These are phyloP conservation scores for Cyberlindnera bimundalis DNA, from an alignment of 805 yeast genomes.

Conservation along the genomic window DNA sequence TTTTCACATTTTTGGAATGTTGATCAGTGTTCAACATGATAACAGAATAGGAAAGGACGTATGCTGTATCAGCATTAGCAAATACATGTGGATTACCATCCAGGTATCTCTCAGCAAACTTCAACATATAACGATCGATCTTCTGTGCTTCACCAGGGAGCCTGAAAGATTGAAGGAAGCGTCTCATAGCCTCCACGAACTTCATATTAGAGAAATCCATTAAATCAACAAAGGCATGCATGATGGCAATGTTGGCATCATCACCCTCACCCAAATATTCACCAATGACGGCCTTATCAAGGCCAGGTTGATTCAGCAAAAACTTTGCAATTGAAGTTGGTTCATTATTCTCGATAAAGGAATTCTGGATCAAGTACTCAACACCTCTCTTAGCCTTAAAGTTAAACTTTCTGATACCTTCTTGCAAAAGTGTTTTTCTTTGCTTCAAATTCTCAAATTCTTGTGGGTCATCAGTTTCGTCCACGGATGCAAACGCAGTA, in stretches of 20 bases:
- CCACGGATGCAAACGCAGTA: constrained; percentile 14
- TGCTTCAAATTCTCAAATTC: constrained; percentile 85
- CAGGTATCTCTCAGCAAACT: constrained; percentile 89
- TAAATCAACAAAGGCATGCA: constrained; percentile 91
- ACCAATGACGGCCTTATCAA: constrained; percentile 83
- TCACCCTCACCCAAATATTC: constrained; percentile 91
- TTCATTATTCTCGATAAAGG: constrained; percentile 56
- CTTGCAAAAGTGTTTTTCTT: constrained; percentile 75
- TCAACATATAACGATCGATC: constrained; percentile 93
- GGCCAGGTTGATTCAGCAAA: constrained; percentile 65
- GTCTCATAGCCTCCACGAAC: constrained; percentile 84
- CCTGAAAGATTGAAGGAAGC: constrained; percentile 81
- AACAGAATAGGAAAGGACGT: constrained; percentile 86
- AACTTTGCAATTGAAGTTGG: constrained; percentile 75
- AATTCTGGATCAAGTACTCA: constrained; percentile 52
- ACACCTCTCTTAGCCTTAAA: constrained; percentile 83
- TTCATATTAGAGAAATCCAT: constrained; percentile 69
- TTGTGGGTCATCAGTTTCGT: constrained; percentile 64
- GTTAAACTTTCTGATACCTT: constrained; percentile 76
- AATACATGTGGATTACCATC: constrained; percentile 86
- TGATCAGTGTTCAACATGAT: constrained; percentile 92
- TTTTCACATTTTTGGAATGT: constrained; percentile 83
- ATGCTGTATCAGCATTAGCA: constrained; percentile 91
- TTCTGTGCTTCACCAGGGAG: constrained; percentile 98
- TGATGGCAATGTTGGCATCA: constrained; percentile 68